These are phyloP conservation scores for Starmerella stellata DNA, from an alignment of 805 yeast genomes.

Conservation along the genomic window DNA sequence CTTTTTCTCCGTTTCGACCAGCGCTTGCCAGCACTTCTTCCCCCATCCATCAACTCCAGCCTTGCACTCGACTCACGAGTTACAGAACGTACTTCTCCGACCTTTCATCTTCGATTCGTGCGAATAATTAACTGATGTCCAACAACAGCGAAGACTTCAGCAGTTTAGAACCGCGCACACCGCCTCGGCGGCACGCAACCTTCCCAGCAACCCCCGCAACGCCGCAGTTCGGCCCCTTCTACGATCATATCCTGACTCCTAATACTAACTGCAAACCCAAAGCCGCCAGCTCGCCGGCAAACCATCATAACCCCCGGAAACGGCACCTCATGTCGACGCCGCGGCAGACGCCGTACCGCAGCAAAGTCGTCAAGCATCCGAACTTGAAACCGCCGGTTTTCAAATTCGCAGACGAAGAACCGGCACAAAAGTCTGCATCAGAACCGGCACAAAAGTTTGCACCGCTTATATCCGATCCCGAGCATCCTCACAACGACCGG, in stretches of 20 bases:
- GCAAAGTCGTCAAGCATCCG: background rate
- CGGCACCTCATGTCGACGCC: constrained; percentile 6
- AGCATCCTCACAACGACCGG: constrained; percentile 13
- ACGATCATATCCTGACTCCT: constrained; percentile 11
- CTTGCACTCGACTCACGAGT: too few species aligned
- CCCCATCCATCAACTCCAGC: too few species aligned
- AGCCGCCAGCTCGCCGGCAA: background rate
- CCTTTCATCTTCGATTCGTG: too few species aligned
- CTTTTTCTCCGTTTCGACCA: too few species aligned
- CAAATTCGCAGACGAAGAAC: background rate
- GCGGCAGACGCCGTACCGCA: constrained; percentile 10
- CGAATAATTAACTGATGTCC: too few species aligned
- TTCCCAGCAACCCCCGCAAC: constrained; percentile 17
- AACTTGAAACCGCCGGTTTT: background rate
- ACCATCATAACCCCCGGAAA: constrained; percentile 1
- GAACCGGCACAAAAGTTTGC: background rate
- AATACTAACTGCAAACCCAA: constrained; percentile 1
- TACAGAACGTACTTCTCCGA: too few species aligned
- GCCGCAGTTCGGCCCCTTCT: constrained; percentile 17
- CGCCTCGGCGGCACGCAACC: constrained; percentile 13
- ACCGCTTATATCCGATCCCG: background rate
- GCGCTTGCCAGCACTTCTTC: too few species aligned
- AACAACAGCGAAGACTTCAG: background rate
- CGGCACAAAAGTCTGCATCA: background rate
- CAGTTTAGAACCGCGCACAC: constrained; percentile 15